Percentiles rank a stretch among this genome's conserved stretches.
These are phyloP conservation scores for Coniochaeta pulveracea DNA, from an alignment of 2,329 filamentous ascomycete genomes.

Conservation along the genomic window DNA sequence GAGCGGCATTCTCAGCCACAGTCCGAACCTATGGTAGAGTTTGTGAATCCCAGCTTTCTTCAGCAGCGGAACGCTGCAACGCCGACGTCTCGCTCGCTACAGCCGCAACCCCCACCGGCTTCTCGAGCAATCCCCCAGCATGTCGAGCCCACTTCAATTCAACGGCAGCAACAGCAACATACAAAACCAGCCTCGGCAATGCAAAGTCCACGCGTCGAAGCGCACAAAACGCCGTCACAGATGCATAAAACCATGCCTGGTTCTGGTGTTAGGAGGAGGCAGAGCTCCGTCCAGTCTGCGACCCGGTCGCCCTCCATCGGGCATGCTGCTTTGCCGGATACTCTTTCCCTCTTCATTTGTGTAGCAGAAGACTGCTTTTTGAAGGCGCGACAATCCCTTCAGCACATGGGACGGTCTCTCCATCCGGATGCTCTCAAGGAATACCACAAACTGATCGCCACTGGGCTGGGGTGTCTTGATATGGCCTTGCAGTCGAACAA, in stretches of 20 bases:
- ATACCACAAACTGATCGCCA: conserved; percentile 63
- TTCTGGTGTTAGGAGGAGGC: conserved; percentile 12
- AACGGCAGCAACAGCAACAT: too few species aligned
- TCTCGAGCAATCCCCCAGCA: conserved; percentile 6
- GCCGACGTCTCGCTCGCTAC: conserved; percentile 7
- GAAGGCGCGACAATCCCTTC: conserved; percentile 48
- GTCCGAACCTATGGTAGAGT: conserved; percentile 16
- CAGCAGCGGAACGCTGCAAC: conserved; percentile 13
- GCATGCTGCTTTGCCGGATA: conserved; percentile 32
- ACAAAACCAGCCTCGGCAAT: conserved; percentile 7
- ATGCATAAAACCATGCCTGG: too few species aligned
- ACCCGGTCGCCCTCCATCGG: conserved; percentile 24
- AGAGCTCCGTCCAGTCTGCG: conserved; percentile 13
- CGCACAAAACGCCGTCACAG: conserved; percentile 8
- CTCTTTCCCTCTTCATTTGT: conserved; percentile 51
- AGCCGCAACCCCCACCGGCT: conserved; percentile 6
- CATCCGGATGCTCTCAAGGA: conserved; percentile 43
- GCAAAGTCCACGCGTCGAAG: conserved; percentile 7
- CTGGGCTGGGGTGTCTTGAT: conserved; percentile 62
- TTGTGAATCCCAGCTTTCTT: conserved; percentile 15
- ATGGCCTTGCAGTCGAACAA: conserved; percentile 51
- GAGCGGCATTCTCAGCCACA: conserved; percentile 9
- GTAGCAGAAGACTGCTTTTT: conserved; percentile 66
- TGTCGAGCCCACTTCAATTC: too few species aligned
- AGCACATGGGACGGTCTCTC: conserved; percentile 34